phyloP scores from a whole-genome alignment of 305 asterid species.

The Galium porrigens region DNA sequence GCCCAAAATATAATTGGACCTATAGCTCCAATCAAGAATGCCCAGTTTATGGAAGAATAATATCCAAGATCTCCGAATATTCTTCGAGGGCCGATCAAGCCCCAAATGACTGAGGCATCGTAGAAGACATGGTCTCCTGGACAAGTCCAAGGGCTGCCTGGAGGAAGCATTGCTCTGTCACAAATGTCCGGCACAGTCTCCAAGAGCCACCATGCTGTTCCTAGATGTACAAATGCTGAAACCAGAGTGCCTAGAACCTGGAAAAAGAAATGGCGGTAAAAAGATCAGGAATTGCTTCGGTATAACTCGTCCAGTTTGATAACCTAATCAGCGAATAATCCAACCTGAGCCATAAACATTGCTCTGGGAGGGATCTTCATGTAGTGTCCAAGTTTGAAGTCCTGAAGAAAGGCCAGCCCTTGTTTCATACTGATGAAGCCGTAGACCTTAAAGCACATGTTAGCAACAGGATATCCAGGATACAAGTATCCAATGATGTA shows the following conservation, averaged over 20 bases:
- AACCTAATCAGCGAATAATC: conserved; percentile 10
- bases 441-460: conserved; percentile 93
- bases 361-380: conserved; percentile 89
- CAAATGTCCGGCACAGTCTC: conserved; percentile 69
- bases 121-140: conserved; percentile 83
- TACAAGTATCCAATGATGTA: conserved; percentile 80
- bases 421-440: conserved; percentile 90
- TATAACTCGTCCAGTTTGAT: not conserved
- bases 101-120: conserved; percentile 89
- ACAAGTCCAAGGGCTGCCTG: conserved; percentile 92
- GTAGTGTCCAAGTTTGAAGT: conserved; percentile 89
- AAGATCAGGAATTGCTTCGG: not conserved
- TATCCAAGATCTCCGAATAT: conserved; percentile 69
- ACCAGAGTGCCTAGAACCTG: conserved; percentile 73
- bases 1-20: conserved; percentile 66
- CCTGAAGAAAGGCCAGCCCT: conserved; percentile 72
- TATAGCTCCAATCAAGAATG: conserved; percentile 58
- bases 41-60: conserved; percentile 69
- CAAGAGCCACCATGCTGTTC: conserved; percentile 98
- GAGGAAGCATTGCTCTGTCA: conserved; percentile 52
- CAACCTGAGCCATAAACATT: conserved; percentile 96
- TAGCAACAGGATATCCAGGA: conserved; percentile 95
- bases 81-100: conserved; percentile 72
- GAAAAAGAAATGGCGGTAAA: conserved; percentile 1
- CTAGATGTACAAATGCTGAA: conserved; percentile 61